Evolutionary conservation across 148 eudicot genomes (phyloP).

Genomic region (Fagopyrum tataricum): DNA sequence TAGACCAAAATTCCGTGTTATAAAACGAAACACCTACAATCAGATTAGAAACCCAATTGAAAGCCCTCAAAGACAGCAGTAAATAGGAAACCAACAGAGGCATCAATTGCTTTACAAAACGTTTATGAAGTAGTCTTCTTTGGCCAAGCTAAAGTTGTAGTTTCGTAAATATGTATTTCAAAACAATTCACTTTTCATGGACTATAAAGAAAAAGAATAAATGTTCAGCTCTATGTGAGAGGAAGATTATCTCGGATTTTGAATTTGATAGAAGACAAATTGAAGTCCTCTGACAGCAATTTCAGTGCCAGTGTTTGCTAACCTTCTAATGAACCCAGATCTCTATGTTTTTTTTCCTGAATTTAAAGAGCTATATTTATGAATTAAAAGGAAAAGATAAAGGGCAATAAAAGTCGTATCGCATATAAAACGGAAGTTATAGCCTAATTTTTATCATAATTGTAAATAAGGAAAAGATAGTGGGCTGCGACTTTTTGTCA

Average conservation of each 20-base stretch:
- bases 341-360: no score
- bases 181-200: neutral
- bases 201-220: no score
- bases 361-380: no score
- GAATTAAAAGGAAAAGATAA: no score
- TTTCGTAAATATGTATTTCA: neutral
- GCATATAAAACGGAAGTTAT: no score
- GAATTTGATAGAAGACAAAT: neutral
- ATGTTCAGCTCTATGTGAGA: neutral
- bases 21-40: no score
- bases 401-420: no score
- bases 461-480: no score
- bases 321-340: neutral
- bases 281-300: neutral
- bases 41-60: neutral
- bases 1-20: no score
- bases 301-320: neutral
- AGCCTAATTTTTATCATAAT: no score
- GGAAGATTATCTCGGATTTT: neutral
- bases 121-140: neutral
- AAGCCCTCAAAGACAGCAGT: neutral
- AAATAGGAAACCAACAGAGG: neutral
- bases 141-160: neutral
- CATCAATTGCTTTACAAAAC: neutral
- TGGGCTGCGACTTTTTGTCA: no score